Evolutionary conservation across 176 grass and related monocot genomes (phyloP).

Genomic region (Bothriochloa decipiens): DNA sequence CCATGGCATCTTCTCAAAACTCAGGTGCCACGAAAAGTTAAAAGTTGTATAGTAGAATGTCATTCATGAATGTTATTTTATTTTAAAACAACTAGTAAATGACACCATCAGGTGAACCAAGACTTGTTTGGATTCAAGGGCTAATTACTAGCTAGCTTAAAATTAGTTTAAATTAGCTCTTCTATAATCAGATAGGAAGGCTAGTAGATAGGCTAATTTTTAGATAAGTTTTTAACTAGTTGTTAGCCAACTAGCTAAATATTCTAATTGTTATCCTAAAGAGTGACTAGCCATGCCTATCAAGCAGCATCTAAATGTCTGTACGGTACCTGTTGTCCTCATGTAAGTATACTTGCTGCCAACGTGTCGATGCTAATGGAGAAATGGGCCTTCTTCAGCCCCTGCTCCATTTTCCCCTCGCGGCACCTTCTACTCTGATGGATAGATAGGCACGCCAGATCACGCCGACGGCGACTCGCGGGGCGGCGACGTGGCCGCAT

Average conservation of each 20-base stretch:
- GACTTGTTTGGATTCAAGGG: too few relatives aligned
- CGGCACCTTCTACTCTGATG: background rate
- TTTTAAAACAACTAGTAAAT: background rate
- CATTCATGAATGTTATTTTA: background rate
- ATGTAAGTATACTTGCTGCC: background rate
- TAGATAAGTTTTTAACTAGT: too few relatives aligned
- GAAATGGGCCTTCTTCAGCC: background rate
- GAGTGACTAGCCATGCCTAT: too few relatives aligned
- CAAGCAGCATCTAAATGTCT: too few relatives aligned
- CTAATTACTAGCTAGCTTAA: too few relatives aligned
- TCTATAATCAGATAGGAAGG: too few relatives aligned
- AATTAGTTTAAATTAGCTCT: too few relatives aligned
- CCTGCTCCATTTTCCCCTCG: background rate
- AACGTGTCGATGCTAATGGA: background rate
- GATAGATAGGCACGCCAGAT: slow-evolving; percentile 40
- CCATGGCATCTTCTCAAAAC: background rate
- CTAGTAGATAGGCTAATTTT: too few relatives aligned
- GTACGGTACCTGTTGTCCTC: background rate
- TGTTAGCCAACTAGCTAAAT: too few relatives aligned
- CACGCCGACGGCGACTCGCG: slow-evolving; percentile 41
- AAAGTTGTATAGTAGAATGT: background rate
- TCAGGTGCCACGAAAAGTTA: background rate
- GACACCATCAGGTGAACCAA: too few relatives aligned
- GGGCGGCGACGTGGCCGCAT: slow-evolving; percentile 52
- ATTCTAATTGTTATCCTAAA: too few relatives aligned